Percentiles rank a stretch among this genome's conserved stretches.
phyloP scores from a whole-genome alignment of 768 basidiomycete genomes.

The Kwoniella dendrophila region DNA sequence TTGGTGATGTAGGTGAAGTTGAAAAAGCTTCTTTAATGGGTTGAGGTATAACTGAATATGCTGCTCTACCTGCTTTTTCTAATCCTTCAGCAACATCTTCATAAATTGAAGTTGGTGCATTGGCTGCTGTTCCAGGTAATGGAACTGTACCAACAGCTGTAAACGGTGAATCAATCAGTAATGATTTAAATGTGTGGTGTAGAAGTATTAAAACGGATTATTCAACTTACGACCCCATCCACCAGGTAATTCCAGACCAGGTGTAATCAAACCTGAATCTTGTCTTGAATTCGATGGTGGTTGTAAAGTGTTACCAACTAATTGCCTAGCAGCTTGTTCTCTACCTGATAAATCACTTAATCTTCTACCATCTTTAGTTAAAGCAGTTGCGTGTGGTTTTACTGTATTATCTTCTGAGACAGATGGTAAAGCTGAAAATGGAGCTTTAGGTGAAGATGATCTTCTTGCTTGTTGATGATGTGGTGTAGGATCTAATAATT shows the following conservation, averaged over 20 bases:
- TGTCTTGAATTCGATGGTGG: not conserved
- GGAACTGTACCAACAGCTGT: constrained; percentile 30
- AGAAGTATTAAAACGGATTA: not conserved
- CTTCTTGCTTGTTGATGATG: constrained; percentile 15
- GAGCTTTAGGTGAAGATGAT: not conserved
- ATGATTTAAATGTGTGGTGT: not conserved
- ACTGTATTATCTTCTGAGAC: constrained; percentile 1
- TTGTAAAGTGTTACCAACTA: constrained; percentile 21
- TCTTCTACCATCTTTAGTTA: constrained; percentile 11
- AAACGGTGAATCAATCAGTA: not conserved
- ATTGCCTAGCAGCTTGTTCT: constrained; percentile 52
- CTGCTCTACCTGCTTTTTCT: constrained; percentile 41
- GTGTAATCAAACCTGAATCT: constrained; percentile 29
- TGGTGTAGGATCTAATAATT: constrained; percentile 21
- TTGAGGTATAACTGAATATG: constrained; percentile 41
- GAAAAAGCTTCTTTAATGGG: constrained; percentile 42
- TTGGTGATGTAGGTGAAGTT: constrained; percentile 15
- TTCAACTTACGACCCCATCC: constrained; percentile 44
- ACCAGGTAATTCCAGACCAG: constrained; percentile 46
- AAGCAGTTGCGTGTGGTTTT: not conserved
- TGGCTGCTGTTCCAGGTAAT: constrained; percentile 29
- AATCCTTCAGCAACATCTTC: constrained; percentile 45
- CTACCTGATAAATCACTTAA: constrained; percentile 40
- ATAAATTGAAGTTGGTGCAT: constrained; percentile 42
- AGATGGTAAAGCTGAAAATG: not conserved